A percentile compares a stretch with the other conserved stretches of the same genome.
These are phyloP conservation scores for Candida tammaniensis DNA, from an alignment of 805 yeast species.

Conservation along the genomic window DNA sequence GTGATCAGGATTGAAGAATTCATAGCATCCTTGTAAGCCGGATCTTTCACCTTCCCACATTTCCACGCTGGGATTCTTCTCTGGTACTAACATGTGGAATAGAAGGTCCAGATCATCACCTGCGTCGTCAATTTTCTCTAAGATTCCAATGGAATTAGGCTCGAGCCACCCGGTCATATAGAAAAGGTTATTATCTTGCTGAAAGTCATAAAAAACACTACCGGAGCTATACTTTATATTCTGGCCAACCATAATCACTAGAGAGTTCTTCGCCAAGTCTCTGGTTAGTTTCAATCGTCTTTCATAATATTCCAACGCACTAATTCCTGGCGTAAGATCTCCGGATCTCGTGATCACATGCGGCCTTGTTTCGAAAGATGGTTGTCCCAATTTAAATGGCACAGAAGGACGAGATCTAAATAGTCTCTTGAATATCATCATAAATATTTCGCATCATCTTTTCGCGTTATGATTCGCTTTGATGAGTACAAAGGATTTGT, in stretches of 20 bases:
- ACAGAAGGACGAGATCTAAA: conserved; percentile 23
- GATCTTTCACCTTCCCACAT: conserved; percentile 95
- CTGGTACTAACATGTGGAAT: conserved; percentile 83
- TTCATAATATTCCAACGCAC: conserved; percentile 75
- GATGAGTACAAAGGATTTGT: conserved; percentile 15
- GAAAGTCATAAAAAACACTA: conserved; percentile 86
- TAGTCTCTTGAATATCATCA: conserved; percentile 2
- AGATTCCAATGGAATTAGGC: conserved; percentile 69
- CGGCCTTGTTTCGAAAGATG: conserved; percentile 82
- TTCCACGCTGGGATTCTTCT: conserved; percentile 72
- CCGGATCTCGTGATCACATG: conserved; percentile 67
- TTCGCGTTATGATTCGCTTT: conserved; percentile 9
- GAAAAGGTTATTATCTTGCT: conserved; percentile 85
- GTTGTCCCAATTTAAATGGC: conserved; percentile 70
- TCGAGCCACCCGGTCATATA: conserved; percentile 92
- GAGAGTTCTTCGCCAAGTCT: conserved; percentile 56
- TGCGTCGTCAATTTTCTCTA: conserved; percentile 58
- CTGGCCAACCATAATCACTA: conserved; percentile 74
- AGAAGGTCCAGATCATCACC: conserved; percentile 47
- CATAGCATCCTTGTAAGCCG: conserved; percentile 78
- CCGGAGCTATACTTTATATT: conserved; percentile 80
- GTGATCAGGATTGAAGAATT: conserved; percentile 84
- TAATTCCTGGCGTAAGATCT: conserved; percentile 82
- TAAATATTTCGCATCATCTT: background rate
- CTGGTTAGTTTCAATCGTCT: conserved; percentile 63